Evolutionary conservation across 31 red algal genomes (phyloP), one percentile per base, ranked within the genome.

Genomic region (Porphyra umbilicalis): DNA sequence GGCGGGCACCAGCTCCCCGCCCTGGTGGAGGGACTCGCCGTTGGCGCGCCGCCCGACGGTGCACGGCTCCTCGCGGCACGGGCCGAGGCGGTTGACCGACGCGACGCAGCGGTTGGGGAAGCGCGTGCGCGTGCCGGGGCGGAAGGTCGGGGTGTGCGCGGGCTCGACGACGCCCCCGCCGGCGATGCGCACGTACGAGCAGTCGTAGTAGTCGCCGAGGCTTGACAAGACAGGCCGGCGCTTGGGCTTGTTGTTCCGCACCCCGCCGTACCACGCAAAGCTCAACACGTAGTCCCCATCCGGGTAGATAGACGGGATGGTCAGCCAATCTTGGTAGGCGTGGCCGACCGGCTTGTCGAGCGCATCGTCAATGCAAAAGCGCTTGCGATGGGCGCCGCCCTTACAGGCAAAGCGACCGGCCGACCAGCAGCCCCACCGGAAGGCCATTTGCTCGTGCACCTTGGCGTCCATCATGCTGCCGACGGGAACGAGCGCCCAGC

Each of bases 241-340:
- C 25, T 71, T 71, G 57, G 57, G 57, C 57, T 2, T 25, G 57
- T 71, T 71, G 25, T 71, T 2, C 57, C 57, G 57, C 25, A 71
- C 57, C 5, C 57, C 57, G 6, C 57, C 57, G 16, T 71, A 71
- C 57, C 57, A 71, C 25, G 57, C 57, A 71, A 71, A 71, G 13
- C 25, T n/a, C 10, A 88, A 71, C n/a, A 88, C 86, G 67, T 88
- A 88, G 75, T 83, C 81, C 30, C 86, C 86, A 79, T 88, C 86
- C 6, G 86, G 86, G 39, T 82, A 88, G 20, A 88, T 75, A 0
- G 79, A 80, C 3, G 86, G 86, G 31, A 88, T 79, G 36, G 79
- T 79, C 0, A 88, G 35, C 68, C 75, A 75, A 39, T 88, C 83
- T 14, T 81, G 39, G 42, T 83, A 88, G 8, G 86, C 86, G 57